A percentile compares a stretch with the other conserved stretches of the same genome.
Evolutionary conservation across 2,329 filamentous ascomycete genomes (phyloP).

Genomic region (Bertia moriformis): DNA sequence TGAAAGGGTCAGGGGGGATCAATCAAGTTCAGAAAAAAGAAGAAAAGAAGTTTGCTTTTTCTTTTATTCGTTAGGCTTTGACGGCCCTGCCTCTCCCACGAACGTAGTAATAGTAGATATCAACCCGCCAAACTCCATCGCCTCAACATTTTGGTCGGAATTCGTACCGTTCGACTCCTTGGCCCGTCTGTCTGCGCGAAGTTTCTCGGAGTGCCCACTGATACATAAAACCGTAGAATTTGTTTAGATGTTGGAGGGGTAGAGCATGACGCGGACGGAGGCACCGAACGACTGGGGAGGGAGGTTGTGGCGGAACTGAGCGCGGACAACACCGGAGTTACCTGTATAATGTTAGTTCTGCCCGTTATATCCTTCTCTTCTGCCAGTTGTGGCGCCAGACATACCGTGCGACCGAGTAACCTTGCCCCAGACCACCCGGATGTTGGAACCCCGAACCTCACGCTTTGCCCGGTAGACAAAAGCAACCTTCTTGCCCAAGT

Average conservation of each 20-base stretch:
- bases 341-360: constrained; percentile 30
- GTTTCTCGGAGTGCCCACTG: constrained; percentile 1
- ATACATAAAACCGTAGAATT: not conserved
- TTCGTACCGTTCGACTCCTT: not conserved
- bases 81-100: constrained; percentile 1
- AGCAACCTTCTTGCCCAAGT: constrained; percentile 96
- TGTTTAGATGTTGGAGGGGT: constrained; percentile 87
- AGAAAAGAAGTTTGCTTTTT: not conserved
- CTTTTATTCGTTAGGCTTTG: not conserved
- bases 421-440: constrained; percentile 98
- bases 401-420: constrained; percentile 88
- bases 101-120: too few relatives aligned
- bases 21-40: too few relatives aligned
- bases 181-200: not conserved
- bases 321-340: constrained; percentile 95
- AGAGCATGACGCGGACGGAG: constrained; percentile 92
- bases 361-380: constrained; percentile 7
- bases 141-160: constrained; percentile 1
- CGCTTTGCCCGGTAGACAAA: constrained; percentile 87
- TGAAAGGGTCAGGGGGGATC: too few relatives aligned
- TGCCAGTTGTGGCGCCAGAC: constrained; percentile 7
- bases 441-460: constrained; percentile 94
- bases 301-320: constrained; percentile 92
- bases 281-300: constrained; percentile 93
- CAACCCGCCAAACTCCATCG: constrained; percentile 1